phyloP scores from a whole-genome alignment of 2,329 filamentous ascomycete genomes.

The Lachnellula occidentalis region DNA sequence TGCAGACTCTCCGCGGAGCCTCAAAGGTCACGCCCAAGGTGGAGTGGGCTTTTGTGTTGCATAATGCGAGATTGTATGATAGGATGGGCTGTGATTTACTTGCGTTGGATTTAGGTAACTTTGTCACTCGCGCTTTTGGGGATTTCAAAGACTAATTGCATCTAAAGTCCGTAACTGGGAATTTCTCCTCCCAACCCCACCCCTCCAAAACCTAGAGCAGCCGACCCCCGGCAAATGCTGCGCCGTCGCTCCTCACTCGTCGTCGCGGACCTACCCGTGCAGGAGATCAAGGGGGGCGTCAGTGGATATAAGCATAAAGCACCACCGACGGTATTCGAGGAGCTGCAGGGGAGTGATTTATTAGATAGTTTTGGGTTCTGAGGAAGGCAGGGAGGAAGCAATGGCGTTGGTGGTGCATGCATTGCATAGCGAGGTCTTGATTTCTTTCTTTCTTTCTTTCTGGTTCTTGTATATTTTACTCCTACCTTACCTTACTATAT shows the following conservation, averaged over 20 bases:
- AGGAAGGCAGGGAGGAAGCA: not conserved
- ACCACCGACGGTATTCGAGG: slow-evolving; percentile 75
- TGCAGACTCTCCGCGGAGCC: slow-evolving; percentile 81
- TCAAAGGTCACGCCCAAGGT: slow-evolving; percentile 71
- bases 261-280: slow-evolving; percentile 64
- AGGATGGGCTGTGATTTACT: slow-evolving; percentile 92
- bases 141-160: slow-evolving; percentile 12
- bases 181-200: slow-evolving; percentile 53
- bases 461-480: no score
- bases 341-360: slow-evolving; percentile 84
- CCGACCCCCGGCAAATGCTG: slow-evolving; percentile 51
- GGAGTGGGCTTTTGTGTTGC: slow-evolving; percentile 85
- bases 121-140: no score
- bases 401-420: not conserved
- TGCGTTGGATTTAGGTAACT: slow-evolving; percentile 75
- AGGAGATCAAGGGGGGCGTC: slow-evolving; percentile 39
- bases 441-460: no score
- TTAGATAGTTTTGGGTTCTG: slow-evolving; percentile 92
- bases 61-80: slow-evolving; percentile 77
- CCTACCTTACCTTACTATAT: no score
- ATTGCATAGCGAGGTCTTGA: no score
- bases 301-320: slow-evolving; percentile 47
- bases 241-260: slow-evolving; percentile 71
- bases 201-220: slow-evolving; percentile 36
- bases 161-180: slow-evolving; percentile 69